Evolutionary conservation across 805 yeast species (phyloP).

Genomic region (Blastobotrys chiropterorum): DNA sequence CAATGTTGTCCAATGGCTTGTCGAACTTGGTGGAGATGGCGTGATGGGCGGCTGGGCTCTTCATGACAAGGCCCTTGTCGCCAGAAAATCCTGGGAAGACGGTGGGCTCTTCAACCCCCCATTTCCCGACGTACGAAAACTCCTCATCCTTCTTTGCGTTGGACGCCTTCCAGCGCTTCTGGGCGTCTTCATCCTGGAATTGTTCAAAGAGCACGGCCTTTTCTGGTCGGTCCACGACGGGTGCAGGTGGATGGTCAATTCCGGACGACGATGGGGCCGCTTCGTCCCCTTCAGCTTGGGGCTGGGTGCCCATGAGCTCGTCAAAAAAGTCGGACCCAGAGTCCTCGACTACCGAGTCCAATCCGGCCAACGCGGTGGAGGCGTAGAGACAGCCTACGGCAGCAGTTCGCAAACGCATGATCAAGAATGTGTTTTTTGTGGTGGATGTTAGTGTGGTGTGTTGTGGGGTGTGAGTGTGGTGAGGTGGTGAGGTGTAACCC

Average conservation of each 20-base stretch:
- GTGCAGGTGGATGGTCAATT: not conserved
- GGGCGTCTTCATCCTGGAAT: slow-evolving; percentile 37
- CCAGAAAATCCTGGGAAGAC: slow-evolving; percentile 52
- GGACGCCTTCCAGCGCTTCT: slow-evolving; percentile 56
- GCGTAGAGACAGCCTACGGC: not conserved
- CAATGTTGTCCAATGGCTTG: slow-evolving; percentile 50
- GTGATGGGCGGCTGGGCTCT: slow-evolving; percentile 70
- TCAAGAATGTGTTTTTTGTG: not conserved
- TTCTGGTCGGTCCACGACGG: slow-evolving; percentile 22
- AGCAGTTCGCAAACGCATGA: not conserved
- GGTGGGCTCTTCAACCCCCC: slow-evolving; percentile 64
- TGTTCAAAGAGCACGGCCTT: slow-evolving; percentile 58
- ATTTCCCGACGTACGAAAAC: slow-evolving; percentile 60
- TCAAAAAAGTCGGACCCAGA: not conserved
- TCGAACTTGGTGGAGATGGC: slow-evolving; percentile 67
- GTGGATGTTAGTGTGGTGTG: not conserved
- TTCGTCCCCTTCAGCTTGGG: not conserved
- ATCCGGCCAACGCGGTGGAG: not conserved
- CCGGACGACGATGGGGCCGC: not conserved
- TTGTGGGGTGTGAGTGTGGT: not conserved
- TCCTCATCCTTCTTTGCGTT: slow-evolving; percentile 39
- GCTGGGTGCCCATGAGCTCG: not conserved
- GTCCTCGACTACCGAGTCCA: not conserved
- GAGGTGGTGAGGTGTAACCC: not conserved
- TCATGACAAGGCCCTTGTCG: slow-evolving; percentile 74